Conservation (phyloP, 768 basidiomycete species). For the Mycena capillaripes region DNA sequence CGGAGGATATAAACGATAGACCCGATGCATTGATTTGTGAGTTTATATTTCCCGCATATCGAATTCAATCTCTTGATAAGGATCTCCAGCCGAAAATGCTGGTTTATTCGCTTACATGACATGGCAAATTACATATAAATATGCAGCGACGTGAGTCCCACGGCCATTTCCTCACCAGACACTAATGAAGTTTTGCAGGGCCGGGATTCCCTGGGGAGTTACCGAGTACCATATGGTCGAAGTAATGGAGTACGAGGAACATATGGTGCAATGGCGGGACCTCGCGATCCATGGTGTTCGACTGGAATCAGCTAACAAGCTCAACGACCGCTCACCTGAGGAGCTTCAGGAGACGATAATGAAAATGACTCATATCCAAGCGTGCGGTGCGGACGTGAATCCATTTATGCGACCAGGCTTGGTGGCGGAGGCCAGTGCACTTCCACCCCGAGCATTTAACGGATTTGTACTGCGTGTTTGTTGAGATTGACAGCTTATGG, state of each 20-base stretch:
- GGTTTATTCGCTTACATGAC: slow-evolving; percentile 14
- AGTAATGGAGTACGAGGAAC: slow-evolving; percentile 11
- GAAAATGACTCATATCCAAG: not conserved
- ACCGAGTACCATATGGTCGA: slow-evolving; percentile 13
- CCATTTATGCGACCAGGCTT: slow-evolving; percentile 17
- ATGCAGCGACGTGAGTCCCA: not conserved
- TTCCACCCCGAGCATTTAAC: not conserved
- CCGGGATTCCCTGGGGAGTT: slow-evolving; percentile 4
- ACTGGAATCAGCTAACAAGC: not conserved
- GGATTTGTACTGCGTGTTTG: slow-evolving; percentile 19
- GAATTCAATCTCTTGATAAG: not conserved
- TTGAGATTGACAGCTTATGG: not conserved
- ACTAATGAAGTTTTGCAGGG: not conserved
- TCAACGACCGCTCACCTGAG: not conserved
- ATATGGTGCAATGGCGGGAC: slow-evolving; percentile 21
- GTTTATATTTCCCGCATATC: not conserved
- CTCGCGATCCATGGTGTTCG: not conserved
- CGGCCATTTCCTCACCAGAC: not conserved
- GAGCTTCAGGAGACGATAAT: not conserved
- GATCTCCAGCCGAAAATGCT: slow-evolving; percentile 9
- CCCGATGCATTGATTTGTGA: slow-evolving; percentile 16
- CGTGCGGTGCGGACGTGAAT: not conserved
- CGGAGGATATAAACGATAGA: not conserved
- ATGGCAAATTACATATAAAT: slow-evolving; percentile 3
- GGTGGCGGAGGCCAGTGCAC: not conserved